phyloP scores from a whole-genome alignment of 306 rosid species.

The Pterocarpus santalinus region DNA sequence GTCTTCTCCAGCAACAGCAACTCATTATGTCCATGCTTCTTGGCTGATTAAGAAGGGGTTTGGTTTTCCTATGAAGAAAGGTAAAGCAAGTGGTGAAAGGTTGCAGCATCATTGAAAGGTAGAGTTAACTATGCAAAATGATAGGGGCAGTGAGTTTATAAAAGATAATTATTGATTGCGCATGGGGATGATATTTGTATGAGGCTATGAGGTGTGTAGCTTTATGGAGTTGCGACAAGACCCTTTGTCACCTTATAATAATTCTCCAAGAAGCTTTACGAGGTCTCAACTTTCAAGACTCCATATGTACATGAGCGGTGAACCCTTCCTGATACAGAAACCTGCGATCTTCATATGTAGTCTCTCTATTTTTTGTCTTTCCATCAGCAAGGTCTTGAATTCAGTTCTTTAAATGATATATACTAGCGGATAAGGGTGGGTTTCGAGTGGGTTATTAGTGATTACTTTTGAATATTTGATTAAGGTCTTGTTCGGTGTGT shows the following conservation, averaged over 20 bases:
- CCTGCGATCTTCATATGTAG: neutral
- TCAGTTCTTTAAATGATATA: neutral
- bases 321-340: conserved; percentile 28
- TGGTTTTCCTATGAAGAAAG: conserved; percentile 48
- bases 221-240: conserved; percentile 4
- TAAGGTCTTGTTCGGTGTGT: conserved; percentile 45
- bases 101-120: conserved; percentile 42
- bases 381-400: neutral
- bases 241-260: conserved; percentile 35
- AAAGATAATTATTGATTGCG: conserved; percentile 1
- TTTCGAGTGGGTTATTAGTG: conserved; percentile 30
- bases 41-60: conserved; percentile 39
- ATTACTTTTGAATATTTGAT: conserved; percentile 35
- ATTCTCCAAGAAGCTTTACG: neutral
- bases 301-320: neutral
- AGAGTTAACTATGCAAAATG: neutral
- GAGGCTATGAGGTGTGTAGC: neutral
- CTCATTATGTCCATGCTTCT: neutral
- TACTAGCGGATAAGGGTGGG: conserved; percentile 17
- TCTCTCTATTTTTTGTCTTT: neutral
- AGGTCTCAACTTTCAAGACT: neutral
- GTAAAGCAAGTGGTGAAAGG: conserved; percentile 53
- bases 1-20: conserved; percentile 36
- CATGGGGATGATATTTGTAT: neutral
- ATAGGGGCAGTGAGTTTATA: neutral